Conservation (phyloP, 2,329 filamentous ascomycete species). For the Penicillium frequentans region DNA sequence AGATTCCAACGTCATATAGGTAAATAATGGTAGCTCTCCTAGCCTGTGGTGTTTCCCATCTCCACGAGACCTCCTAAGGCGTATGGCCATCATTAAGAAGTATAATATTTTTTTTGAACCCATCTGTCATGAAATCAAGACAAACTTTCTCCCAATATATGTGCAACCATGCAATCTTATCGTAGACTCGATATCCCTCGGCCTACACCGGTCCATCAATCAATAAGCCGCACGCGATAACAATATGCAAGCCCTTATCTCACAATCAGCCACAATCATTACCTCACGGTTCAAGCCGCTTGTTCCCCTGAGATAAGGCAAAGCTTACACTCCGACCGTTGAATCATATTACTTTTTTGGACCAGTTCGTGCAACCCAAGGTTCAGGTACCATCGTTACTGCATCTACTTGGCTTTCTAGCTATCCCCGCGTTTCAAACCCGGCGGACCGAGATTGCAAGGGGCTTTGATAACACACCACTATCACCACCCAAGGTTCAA, state of each 20-base stretch:
- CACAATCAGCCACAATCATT: not conserved
- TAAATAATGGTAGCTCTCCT: no score
- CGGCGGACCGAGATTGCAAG: not conserved
- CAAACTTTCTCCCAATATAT: no score
- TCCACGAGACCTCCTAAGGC: no score
- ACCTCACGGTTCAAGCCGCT: not conserved
- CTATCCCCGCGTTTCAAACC: not conserved
- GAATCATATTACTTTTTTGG: not conserved
- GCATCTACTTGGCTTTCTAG: not conserved
- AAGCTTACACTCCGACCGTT: not conserved
- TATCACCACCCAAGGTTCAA: not conserved
- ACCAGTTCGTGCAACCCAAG: not conserved
- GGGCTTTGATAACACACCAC: not conserved
- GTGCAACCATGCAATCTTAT: not conserved
- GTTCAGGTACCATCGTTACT: slow-evolving; percentile 1
- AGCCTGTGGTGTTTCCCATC: no score
- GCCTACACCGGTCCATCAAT: not conserved
- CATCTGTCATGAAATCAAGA: no score
- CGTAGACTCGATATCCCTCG: not conserved
- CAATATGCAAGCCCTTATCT: not conserved
- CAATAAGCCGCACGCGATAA: not conserved
- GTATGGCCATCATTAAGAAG: no score
- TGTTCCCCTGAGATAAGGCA: not conserved
- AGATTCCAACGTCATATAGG: no score
- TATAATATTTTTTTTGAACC: no score